Conservation (phyloP, 2,329 filamentous ascomycete species). For the Stachybotrys elegans region DNA sequence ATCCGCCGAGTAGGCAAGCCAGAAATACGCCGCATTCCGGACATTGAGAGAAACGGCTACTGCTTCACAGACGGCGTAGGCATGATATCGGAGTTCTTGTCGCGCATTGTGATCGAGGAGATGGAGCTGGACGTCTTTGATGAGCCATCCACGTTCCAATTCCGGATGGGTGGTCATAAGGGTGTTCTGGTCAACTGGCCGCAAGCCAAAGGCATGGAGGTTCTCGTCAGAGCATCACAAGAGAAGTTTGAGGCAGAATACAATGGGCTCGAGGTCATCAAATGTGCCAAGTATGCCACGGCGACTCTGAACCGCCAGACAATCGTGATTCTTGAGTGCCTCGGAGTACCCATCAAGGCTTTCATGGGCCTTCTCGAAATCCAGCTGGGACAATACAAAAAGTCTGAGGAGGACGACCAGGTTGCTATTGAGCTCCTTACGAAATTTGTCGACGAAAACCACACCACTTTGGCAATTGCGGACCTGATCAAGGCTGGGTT, state of each 20-base stretch:
- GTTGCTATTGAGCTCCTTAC: slow-evolving; percentile 65
- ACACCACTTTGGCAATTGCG: slow-evolving; percentile 69
- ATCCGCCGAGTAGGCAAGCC: slow-evolving; percentile 60
- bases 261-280: slow-evolving; percentile 78
- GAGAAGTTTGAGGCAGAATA: slow-evolving; percentile 74
- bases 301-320: slow-evolving; percentile 87
- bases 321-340: slow-evolving; percentile 74
- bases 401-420: slow-evolving; percentile 60
- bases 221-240: slow-evolving; percentile 80
- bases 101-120: slow-evolving; percentile 67
- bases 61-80: slow-evolving; percentile 91
- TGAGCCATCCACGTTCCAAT: slow-evolving; percentile 81
- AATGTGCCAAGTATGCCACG: slow-evolving; percentile 68
- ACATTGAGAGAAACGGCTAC: slow-evolving; percentile 63
- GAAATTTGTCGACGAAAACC: slow-evolving; percentile 79
- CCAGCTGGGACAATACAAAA: slow-evolving; percentile 64
- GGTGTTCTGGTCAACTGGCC: slow-evolving; percentile 78
- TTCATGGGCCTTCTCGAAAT: slow-evolving; percentile 64
- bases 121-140: slow-evolving; percentile 54
- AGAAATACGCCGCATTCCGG: slow-evolving; percentile 55
- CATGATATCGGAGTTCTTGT: slow-evolving; percentile 77
- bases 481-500: slow-evolving; percentile 78
- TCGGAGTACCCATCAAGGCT: slow-evolving; percentile 63
- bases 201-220: slow-evolving; percentile 58
- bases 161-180: slow-evolving; percentile 88